Conservation (phyloP, 148 eudicot genomes). For the Oxyria digyna region DNA sequence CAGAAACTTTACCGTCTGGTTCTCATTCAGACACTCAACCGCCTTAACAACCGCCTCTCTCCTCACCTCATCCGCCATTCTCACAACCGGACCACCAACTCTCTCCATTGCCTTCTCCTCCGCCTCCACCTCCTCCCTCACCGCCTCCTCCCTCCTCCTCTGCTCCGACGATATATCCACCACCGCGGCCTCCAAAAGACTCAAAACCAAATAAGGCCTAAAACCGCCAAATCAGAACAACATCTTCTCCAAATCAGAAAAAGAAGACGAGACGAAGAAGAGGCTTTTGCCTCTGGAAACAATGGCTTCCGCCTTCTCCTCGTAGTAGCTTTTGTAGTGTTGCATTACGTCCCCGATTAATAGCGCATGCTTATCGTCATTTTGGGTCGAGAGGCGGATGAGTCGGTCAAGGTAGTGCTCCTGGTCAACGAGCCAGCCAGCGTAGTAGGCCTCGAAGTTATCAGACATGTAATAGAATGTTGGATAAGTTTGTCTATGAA, state of each 20-base stretch:
- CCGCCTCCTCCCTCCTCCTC: not conserved
- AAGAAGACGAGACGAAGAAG: not conserved
- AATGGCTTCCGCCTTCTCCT: not conserved
- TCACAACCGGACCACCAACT: too few relatives aligned
- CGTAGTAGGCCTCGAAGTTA: not conserved
- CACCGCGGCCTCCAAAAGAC: not conserved
- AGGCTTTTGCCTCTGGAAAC: not conserved
- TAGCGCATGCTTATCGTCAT: not conserved
- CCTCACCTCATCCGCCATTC: not conserved
- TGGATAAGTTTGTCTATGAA: not conserved
- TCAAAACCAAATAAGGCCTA: not conserved
- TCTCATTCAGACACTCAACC: not conserved
- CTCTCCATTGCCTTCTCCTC: slow-evolving; percentile 4
- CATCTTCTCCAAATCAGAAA: not conserved
- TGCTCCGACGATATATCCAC: too few relatives aligned
- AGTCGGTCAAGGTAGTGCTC: not conserved
- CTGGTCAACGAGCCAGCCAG: not conserved
- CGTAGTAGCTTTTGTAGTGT: slow-evolving; percentile 5
- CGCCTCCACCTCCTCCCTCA: not conserved
- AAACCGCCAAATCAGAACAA: not conserved
- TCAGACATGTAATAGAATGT: not conserved
- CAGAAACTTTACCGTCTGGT: slow-evolving; percentile 6
- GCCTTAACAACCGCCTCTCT: not conserved
- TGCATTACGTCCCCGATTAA: not conserved
- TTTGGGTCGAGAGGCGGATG: not conserved